Percentiles rank a stretch among this genome's conserved stretches.
These are phyloP conservation scores for Rhynchosporium graminicola DNA, from an alignment of 2,329 filamentous ascomycete genomes.

Conservation along the genomic window DNA sequence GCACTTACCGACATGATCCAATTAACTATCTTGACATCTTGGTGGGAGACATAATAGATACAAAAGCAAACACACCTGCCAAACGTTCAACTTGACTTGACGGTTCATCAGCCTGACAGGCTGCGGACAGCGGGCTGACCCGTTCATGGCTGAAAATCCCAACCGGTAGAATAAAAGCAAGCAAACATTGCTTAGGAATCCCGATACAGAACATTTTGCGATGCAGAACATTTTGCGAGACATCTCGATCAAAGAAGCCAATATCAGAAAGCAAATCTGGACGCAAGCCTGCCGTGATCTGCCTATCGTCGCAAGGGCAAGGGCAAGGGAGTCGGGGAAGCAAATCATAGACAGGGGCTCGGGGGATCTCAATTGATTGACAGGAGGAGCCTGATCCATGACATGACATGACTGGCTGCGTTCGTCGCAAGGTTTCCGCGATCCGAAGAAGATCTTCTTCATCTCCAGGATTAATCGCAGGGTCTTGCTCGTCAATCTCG, in stretches of 20 bases:
- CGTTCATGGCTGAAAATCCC: constrained; percentile 14
- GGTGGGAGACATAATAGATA: no score
- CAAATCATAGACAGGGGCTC: not conserved
- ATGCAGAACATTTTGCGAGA: not conserved
- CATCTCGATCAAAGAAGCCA: not conserved
- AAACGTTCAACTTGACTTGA: not conserved
- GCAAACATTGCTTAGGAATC: constrained; percentile 16
- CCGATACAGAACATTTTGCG: constrained; percentile 19
- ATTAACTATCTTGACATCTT: constrained; percentile 5
- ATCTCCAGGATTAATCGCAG: not conserved
- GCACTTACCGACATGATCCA: not conserved
- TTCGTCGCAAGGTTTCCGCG: constrained; percentile 9
- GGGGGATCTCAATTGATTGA: constrained; percentile 19
- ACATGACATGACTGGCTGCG: constrained; percentile 5
- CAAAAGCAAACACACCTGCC: no score
- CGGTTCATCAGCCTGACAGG: constrained; percentile 6
- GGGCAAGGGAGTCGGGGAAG: no score
- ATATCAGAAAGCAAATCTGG: constrained; percentile 4
- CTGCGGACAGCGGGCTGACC: constrained; percentile 5
- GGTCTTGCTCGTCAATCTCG: constrained; percentile 14
- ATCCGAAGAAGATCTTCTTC: constrained; percentile 11
- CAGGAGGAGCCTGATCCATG: not conserved
- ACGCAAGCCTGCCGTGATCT: not conserved
- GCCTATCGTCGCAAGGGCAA: not conserved
- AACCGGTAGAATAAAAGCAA: not conserved